Conservation (phyloP, 768 basidiomycete genomes). For the Lactarius pseudohatsudake region DNA sequence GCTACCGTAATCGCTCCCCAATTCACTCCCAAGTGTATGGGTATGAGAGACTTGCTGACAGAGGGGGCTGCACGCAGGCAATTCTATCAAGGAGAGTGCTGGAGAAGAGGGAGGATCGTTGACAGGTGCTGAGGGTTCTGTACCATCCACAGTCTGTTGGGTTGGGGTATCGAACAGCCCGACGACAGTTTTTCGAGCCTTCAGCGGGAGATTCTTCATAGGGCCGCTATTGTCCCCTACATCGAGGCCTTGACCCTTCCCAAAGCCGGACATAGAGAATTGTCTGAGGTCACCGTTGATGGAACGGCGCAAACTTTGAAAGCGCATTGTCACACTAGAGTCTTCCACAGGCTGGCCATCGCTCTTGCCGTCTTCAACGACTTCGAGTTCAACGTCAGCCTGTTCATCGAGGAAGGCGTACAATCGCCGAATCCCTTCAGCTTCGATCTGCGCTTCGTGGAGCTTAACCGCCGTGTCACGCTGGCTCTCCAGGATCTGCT, state of each 20-base stretch:
- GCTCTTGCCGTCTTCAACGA: conserved; percentile 38
- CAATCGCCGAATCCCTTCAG: conserved; percentile 63
- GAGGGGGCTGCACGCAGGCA: conserved; percentile 19
- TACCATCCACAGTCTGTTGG: conserved; percentile 10
- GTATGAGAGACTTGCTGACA: conserved; percentile 23
- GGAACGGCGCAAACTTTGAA: conserved; percentile 47
- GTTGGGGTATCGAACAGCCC: conserved; percentile 54
- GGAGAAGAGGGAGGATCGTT: conserved; percentile 22
- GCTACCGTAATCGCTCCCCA: conserved; percentile 53
- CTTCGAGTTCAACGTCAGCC: conserved; percentile 49
- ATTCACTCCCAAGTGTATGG: conserved; percentile 55
- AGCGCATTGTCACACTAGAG: conserved; percentile 44
- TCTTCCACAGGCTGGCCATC: conserved; percentile 37
- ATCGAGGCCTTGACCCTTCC: conserved; percentile 29
- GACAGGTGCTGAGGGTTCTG: conserved; percentile 12
- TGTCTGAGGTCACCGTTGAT: conserved; percentile 40
- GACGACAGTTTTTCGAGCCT: conserved; percentile 54
- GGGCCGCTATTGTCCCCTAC: conserved; percentile 33
- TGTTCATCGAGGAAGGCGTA: conserved; percentile 68
- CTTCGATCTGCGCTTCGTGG: conserved; percentile 69
- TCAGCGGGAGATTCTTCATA: conserved; percentile 24
- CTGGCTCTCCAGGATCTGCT: conserved; percentile 65
- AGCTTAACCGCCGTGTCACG: conserved; percentile 58
- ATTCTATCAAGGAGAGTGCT: conserved; percentile 23
- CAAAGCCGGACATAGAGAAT: conserved; percentile 26